Percentiles rank a stretch among this genome's conserved stretches.
These are phyloP conservation scores for Talaromyces wortmannii DNA, from an alignment of 495 filamentous ascomycete species.

Conservation along the genomic window DNA sequence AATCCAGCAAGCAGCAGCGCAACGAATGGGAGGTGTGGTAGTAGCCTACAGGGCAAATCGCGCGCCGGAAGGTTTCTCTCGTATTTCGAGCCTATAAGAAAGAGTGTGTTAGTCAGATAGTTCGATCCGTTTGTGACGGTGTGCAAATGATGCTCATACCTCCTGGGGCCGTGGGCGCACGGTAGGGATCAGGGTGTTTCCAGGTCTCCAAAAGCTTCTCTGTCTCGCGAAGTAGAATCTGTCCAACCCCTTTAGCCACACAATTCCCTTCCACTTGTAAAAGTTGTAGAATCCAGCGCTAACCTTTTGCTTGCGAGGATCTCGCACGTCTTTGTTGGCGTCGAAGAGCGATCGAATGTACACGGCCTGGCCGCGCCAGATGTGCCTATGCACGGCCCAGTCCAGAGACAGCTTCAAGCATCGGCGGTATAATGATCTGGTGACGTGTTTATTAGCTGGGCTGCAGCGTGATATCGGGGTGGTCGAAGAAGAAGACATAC, in stretches of 20 bases:
- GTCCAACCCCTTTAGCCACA: background rate
- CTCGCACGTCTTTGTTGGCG: slow-evolving; percentile 77
- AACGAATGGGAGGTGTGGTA: background rate
- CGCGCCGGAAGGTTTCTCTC: slow-evolving; percentile 85
- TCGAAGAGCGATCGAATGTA: slow-evolving; percentile 96
- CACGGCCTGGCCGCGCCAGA: slow-evolving; percentile 92
- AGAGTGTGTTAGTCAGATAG: no score
- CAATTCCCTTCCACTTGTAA: background rate
- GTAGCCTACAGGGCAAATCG: slow-evolving; percentile 67
- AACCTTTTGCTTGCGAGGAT: slow-evolving; percentile 86
- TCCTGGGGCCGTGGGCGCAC: slow-evolving; percentile 83
- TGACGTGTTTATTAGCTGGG: background rate
- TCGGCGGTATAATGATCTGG: slow-evolving; percentile 86
- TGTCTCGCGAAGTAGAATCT: slow-evolving; percentile 80
- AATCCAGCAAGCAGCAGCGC: background rate
- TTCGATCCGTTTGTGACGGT: no score
- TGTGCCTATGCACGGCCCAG: slow-evolving; percentile 83
- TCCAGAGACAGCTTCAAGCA: slow-evolving; percentile 88
- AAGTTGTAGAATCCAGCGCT: background rate
- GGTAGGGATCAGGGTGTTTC: slow-evolving; percentile 96
- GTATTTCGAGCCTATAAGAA: slow-evolving; percentile 75
- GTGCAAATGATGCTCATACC: slow-evolving; percentile 45
- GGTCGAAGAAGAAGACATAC: slow-evolving; percentile 18
- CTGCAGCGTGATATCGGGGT: background rate
- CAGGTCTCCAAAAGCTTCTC: slow-evolving; percentile 84